A percentile compares a stretch with the other conserved stretches of the same genome.
These are phyloP conservation scores for Nakazawaea molendinolei DNA, from an alignment of 805 yeast genomes.

Conservation along the genomic window DNA sequence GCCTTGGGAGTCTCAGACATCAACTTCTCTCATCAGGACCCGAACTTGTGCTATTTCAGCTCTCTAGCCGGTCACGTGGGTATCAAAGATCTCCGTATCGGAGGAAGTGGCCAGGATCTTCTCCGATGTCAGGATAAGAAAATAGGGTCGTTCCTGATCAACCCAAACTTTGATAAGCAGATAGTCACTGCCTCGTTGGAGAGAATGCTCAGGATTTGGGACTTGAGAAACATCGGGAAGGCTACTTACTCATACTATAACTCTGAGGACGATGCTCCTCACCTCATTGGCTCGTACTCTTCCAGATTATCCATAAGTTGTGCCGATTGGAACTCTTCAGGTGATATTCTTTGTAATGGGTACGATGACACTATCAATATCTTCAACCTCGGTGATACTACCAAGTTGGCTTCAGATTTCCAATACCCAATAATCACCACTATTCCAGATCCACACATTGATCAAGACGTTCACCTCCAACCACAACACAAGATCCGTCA, in stretches of 20 bases:
- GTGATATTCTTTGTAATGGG: conserved; percentile 82
- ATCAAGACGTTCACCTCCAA: conserved; percentile 30
- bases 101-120: conserved; percentile 28
- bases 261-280: conserved; percentile 39
- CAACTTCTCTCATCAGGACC: conserved; percentile 40
- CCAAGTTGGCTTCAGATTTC: conserved; percentile 21
- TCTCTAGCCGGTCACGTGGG: conserved; percentile 80
- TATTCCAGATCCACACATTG: conserved; percentile 10
- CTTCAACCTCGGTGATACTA: conserved; percentile 44
- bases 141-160: conserved; percentile 81
- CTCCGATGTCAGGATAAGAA: conserved; percentile 78
- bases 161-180: conserved; percentile 59
- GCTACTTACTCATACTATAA: conserved; percentile 56
- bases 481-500: conserved; percentile 68
- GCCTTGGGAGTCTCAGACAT: conserved; percentile 73
- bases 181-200: conserved; percentile 88
- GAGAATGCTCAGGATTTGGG: conserved; percentile 82
- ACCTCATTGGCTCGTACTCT: conserved; percentile 50
- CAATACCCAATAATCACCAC: conserved; percentile 14
- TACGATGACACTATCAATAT: conserved; percentile 80
- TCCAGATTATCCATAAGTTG: conserved; percentile 79
- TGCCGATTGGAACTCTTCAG: conserved; percentile 72
- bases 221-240: conserved; percentile 47
- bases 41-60: conserved; percentile 59
- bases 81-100: conserved; percentile 65